These are phyloP conservation scores for Carpinus fangiana DNA, from an alignment of 306 rosid species.

Conservation along the genomic window DNA sequence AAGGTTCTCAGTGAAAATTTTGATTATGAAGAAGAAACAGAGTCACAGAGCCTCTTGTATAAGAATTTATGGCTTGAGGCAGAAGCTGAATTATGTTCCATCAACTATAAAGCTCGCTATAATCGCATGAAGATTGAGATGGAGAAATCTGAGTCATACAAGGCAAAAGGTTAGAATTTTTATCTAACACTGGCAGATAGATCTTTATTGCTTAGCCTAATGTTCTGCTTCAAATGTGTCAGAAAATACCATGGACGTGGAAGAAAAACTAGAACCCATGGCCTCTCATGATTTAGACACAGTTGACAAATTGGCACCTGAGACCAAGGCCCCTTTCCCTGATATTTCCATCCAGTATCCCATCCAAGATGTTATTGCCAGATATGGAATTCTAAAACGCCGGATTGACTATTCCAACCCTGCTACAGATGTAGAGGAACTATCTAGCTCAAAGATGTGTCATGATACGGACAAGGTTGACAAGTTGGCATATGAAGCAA, in stretches of 20 bases:
- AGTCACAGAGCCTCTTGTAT: slow-evolving; percentile 57
- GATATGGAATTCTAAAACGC: slow-evolving; percentile 1
- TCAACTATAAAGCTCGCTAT: slow-evolving; percentile 68
- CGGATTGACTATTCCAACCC: not conserved
- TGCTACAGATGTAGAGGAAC: not conserved
- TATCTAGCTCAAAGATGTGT: not conserved
- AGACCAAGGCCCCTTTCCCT: slow-evolving; percentile 34
- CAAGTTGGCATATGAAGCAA: not conserved
- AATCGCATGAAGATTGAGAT: slow-evolving; percentile 69
- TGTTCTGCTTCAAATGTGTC: slow-evolving; percentile 30
- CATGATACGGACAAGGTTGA: not conserved
- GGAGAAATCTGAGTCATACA: slow-evolving; percentile 43
- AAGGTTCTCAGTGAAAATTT: slow-evolving; percentile 71
- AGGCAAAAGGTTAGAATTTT: slow-evolving; percentile 52
- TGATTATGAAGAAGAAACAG: slow-evolving; percentile 49
- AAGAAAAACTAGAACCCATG: slow-evolving; percentile 35
- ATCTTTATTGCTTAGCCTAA: slow-evolving; percentile 19
- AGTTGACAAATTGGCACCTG: slow-evolving; percentile 33
- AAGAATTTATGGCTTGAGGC: slow-evolving; percentile 96
- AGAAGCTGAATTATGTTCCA: slow-evolving; percentile 84
- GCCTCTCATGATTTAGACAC: slow-evolving; percentile 34
- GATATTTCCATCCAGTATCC: slow-evolving; percentile 30
- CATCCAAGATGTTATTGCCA: not conserved
- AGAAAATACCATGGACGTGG: slow-evolving; percentile 38
- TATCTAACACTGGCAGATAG: not conserved